Evolutionary conservation across 1,284 basidiomycete species (phyloP).

Genomic region (Cryptococcus maquisensis): DNA sequence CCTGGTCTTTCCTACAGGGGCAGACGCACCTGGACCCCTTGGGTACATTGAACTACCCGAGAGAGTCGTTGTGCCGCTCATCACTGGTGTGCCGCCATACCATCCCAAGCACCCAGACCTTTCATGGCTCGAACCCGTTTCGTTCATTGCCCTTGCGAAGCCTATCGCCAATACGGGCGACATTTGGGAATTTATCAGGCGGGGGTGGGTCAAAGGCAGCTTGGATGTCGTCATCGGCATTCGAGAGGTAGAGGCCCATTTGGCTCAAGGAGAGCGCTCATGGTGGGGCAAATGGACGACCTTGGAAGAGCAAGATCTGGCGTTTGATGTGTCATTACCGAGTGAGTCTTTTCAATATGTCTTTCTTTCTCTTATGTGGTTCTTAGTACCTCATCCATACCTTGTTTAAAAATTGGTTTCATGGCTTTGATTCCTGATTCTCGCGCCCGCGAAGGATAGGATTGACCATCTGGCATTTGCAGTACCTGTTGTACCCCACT

Average conservation of each 20-base stretch:
- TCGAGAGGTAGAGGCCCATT: constrained; percentile 16
- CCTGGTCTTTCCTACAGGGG: constrained; percentile 17
- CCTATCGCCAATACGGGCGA: constrained; percentile 36
- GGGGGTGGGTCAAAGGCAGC: constrained; percentile 34
- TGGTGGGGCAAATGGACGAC: constrained; percentile 31
- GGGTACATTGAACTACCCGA: constrained; percentile 23
- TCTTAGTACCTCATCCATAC: constrained; percentile 25
- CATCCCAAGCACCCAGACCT: constrained; percentile 3
- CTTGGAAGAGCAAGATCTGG: constrained; percentile 26
- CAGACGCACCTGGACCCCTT: constrained; percentile 15
- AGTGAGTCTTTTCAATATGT: constrained; percentile 29
- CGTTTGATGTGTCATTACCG: constrained; percentile 25
- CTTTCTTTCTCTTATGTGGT: constrained; percentile 3
- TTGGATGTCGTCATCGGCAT: constrained; percentile 27
- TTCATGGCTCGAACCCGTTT: constrained; percentile 28
- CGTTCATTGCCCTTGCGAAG: constrained; percentile 27
- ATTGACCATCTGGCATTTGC: constrained; percentile 3
- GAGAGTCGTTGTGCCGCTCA: constrained; percentile 26
- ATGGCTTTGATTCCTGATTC: too few relatives aligned
- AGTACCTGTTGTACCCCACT: constrained; percentile 42
- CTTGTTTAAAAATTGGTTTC: too few relatives aligned
- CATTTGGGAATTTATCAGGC: constrained; percentile 33
- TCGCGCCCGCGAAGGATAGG: not conserved
- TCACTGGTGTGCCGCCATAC: constrained; percentile 9
- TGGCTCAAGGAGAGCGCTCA: constrained; percentile 10